These are phyloP conservation scores for Fusarium redolens DNA, from an alignment of 2,329 filamentous ascomycete genomes.

Conservation along the genomic window DNA sequence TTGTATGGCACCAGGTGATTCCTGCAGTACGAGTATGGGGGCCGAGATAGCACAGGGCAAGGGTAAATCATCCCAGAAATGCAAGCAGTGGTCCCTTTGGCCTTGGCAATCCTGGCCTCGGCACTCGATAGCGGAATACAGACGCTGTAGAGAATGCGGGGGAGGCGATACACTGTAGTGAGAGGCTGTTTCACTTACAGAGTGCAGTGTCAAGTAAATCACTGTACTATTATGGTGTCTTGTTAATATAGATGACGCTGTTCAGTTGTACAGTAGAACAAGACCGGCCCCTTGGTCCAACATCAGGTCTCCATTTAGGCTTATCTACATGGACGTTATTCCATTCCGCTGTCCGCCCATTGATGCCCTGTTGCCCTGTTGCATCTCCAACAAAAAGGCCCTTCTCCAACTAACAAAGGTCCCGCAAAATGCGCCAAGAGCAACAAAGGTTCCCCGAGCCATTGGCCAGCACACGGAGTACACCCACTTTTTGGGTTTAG, in stretches of 20 bases:
- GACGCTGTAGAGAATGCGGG: constrained; percentile 3
- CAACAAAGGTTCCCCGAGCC: constrained; percentile 34
- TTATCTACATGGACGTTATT: neutral
- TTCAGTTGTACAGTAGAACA: neutral
- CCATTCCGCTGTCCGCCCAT: neutral
- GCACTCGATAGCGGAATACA: constrained; percentile 14
- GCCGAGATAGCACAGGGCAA: constrained; percentile 4
- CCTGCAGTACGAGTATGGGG: neutral
- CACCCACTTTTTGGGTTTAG: neutral
- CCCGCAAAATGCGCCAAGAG: constrained; percentile 26
- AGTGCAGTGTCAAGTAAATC: neutral
- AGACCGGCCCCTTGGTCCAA: neutral
- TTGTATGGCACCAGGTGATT: constrained; percentile 17
- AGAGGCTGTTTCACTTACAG: neutral
- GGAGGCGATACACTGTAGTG: constrained; percentile 1
- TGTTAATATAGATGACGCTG: neutral
- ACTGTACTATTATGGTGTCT: neutral
- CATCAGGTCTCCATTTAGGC: neutral
- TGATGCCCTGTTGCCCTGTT: neutral
- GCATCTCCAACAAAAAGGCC: constrained; percentile 20
- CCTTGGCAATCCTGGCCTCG: neutral
- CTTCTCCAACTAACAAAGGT: constrained; percentile 33
- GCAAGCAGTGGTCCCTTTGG: neutral
- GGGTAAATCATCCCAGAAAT: neutral
- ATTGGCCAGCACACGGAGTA: constrained; percentile 5